Conservation (phyloP, 202 grass and related monocot genomes). For the Musa balbisiana region DNA sequence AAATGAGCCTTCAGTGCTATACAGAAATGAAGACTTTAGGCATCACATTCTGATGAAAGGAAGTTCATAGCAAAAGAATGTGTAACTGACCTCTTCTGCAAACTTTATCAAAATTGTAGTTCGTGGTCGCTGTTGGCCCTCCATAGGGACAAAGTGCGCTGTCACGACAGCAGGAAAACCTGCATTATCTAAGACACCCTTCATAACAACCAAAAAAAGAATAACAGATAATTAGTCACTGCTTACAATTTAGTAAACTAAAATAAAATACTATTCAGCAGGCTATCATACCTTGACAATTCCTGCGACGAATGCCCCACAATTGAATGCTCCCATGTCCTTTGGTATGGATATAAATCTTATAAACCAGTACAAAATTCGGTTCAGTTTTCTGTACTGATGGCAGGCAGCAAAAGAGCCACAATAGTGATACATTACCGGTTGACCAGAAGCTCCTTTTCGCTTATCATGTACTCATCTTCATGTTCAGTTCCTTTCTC, state of each 20-base stretch:
- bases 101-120: constrained; percentile 98
- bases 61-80: background rate
- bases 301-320: constrained; percentile 92
- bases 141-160: constrained; percentile 88
- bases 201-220: constrained; percentile 3
- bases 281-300: constrained; percentile 58
- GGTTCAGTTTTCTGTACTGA: background rate
- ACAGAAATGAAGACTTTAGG: no score
- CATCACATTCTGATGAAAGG: background rate
- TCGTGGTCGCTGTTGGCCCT: constrained; percentile 83
- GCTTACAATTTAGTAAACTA: background rate
- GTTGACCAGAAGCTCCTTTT: constrained; percentile 94
- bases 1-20: no score
- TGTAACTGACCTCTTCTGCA: constrained; percentile 65
- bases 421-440: constrained; percentile 26
- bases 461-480: constrained; percentile 99
- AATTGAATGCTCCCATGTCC: constrained; percentile 98
- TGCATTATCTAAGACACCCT: constrained; percentile 88
- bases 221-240: background rate
- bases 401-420: background rate
- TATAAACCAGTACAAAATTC: constrained; percentile 21
- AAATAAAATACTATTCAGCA: background rate
- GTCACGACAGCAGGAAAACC: constrained; percentile 91
- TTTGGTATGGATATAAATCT: constrained; percentile 94
- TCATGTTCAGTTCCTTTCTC: constrained; percentile 99